phyloP scores from a whole-genome alignment of 371 early-diverging fungal species.

The Mucor mucedo region DNA sequence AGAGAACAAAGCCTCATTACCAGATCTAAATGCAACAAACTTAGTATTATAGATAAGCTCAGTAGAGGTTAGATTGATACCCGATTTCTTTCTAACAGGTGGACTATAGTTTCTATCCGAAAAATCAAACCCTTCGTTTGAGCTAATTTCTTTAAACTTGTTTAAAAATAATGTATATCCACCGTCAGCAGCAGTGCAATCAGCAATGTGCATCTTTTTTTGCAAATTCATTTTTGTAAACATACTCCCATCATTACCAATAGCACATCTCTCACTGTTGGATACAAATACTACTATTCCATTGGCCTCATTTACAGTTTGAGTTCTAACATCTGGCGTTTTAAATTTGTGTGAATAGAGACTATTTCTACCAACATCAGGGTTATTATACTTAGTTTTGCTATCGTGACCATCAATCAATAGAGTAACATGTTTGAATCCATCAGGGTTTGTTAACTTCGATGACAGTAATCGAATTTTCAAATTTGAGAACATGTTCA shows the following conservation, averaged over 20 bases:
- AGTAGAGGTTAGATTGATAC: conserved; percentile 4
- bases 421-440: conserved; percentile 16
- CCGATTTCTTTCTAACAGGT: conserved; percentile 23
- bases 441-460: conserved; percentile 5
- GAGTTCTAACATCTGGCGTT: conserved; percentile 11
- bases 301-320: conserved; percentile 13
- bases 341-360: conserved; percentile 12
- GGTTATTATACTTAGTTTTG: conserved; percentile 14
- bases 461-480: conserved; percentile 8
- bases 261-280: conserved; percentile 1
- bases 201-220: neutral
- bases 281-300: conserved; percentile 7
- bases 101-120: too few relatives aligned
- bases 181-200: conserved; percentile 11
- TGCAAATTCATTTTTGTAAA: conserved; percentile 20
- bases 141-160: conserved; percentile 6
- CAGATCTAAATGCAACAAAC: conserved; percentile 22
- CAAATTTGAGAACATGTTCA: conserved; percentile 11
- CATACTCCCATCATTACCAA: conserved; percentile 18
- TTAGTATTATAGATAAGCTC: conserved; percentile 12
- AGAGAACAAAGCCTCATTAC: conserved; percentile 15
- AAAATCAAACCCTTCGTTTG: too few relatives aligned
- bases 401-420: conserved; percentile 19
- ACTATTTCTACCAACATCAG: neutral
- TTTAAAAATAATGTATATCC: conserved; percentile 14